Evolutionary conservation across 106 monocot genomes (phyloP), one percentile per base, ranked within the genome.

Genomic region (Acorus calamus): DNA sequence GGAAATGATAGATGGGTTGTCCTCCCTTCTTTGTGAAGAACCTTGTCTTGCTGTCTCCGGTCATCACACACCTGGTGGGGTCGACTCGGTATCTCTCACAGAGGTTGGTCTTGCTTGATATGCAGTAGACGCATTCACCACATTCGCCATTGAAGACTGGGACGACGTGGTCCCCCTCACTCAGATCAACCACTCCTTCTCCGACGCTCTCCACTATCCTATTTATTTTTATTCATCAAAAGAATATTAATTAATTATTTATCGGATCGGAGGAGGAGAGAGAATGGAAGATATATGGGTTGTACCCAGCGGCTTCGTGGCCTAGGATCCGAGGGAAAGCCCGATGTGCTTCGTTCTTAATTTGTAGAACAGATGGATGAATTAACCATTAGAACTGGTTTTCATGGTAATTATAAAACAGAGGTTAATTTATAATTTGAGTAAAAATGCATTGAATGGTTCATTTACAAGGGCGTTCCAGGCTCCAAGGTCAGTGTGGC

Each of bases 141-240:
- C 92, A 92, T 74, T 92, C 92, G 2, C 92, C 92, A 56, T 72
- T 76, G 76, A 92, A 92, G 44, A 92, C 74, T 2, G 92, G 86
- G 44, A 92, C 75, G 0, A 92, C 92, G 11, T 76, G 78, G 71
- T 92, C 92, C 1, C 87, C 92, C 8, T 66, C 53, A 11, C 63
- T 69, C 52, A 92, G 10, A n/a, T 79, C 84, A 66, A 71, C 75
- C 11, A 92, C 87, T 0, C 81, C 92, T 14, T 87, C 84, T 4
- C 92, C 92, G 0, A 92, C 79, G 80, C 92, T 92, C 72, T 92
- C 92, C 49, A 92, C 84, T 43, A 87, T 70, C 45, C 92, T 92
- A 42, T 28, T 28, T n/a, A 65, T 52, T 28, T 12, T 46, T 46
- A 47, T 8, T 46, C 4, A 48, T 9, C 53, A 56, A 49, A 48